Base-by-base conservation (phyloP, 2,329 filamentous ascomycete genomes). In the Hawksworthiomyces lignivorus region DNA sequence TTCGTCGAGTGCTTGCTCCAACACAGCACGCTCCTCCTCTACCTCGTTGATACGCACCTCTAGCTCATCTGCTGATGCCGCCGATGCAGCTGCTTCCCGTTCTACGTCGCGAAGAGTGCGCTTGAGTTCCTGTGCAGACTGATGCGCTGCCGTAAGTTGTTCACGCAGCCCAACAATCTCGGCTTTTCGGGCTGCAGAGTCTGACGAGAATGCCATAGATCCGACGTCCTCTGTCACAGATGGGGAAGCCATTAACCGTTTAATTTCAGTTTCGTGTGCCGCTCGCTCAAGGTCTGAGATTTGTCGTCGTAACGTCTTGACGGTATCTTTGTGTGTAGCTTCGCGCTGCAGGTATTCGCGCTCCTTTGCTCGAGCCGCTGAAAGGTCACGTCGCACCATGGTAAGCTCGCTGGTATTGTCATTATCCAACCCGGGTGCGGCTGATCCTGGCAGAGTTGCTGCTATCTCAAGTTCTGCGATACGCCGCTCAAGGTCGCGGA, bases 231-330 rank as follows among this genome's bases (percentile, higher is more conserved):
- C 75, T 2, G 42, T 42, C 12, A 17, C 36, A 18, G 69, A 64
- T 3, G 69, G 68, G 11, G 69, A 67, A 27, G 52, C 49, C 18
- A 63, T 58, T 20, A 77, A 55, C 10, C 66, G 68, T 15, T 72
- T 71, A 30, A 79, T 68, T 34, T 79, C 48, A 6, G 74, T 69
- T 44, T 87, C 78, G 50, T 84, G 80, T 5, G 82, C 67, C 45
- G 82, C 75, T 30, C 73, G 73, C 56, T 87, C 82, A 14, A 87
- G 69, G 27, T 84, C 77, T 3, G 72, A 66, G 36, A 87, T 72
- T 44, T 81, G 74, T 36, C 73, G 70, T 57, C 82, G 84, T 44
- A 84, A 72, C 17, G 68, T 65, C 45, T 80, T 80, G 45, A 82
- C 68, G 2, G 67, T 63, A 22, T 82, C 74, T 50, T 79, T 82